Conservation (phyloP, 108 stramenopile species). For the Bacterosira constricta region DNA sequence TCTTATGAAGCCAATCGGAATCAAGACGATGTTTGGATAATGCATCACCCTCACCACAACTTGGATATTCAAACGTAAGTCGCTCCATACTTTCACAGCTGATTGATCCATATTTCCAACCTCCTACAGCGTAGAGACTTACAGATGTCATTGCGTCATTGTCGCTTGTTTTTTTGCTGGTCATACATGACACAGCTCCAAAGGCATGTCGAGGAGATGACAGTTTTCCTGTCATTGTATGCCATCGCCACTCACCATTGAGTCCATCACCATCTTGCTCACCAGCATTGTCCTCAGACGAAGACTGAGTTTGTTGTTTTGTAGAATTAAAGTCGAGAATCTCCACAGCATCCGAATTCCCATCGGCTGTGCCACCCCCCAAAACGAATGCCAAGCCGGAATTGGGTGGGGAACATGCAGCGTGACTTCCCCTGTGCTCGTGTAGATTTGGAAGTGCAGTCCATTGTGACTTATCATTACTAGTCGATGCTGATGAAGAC, state of each 20-base stretch:
- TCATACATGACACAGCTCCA: conserved; percentile 18
- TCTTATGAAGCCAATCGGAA: neutral
- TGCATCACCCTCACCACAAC: neutral
- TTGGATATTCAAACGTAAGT: conserved; percentile 13
- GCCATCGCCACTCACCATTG: conserved; percentile 16
- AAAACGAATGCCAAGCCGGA: conserved; percentile 25
- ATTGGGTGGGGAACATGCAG: conserved; percentile 29
- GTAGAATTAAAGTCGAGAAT: conserved; percentile 21
- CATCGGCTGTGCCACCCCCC: conserved; percentile 37
- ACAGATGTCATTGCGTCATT: neutral
- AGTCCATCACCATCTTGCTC: neutral
- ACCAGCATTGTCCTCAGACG: neutral
- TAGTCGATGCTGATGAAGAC: neutral
- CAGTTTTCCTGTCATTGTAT: conserved; percentile 11
- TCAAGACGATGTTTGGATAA: neutral
- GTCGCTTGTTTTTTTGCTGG: neutral
- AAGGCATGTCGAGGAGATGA: conserved; percentile 38
- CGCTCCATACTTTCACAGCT: conserved; percentile 30
- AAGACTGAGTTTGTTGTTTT: neutral
- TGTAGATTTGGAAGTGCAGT: conserved; percentile 19
- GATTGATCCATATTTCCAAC: conserved; percentile 36
- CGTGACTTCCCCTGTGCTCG: conserved; percentile 33
- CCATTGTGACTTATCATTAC: neutral
- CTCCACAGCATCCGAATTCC: conserved; percentile 35
- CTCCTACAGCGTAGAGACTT: conserved; percentile 26